Percentiles rank a stretch among this genome's conserved stretches.
Evolutionary conservation across 2,329 filamentous ascomycete species (phyloP).

Genomic region (Periconia macrospinosa): DNA sequence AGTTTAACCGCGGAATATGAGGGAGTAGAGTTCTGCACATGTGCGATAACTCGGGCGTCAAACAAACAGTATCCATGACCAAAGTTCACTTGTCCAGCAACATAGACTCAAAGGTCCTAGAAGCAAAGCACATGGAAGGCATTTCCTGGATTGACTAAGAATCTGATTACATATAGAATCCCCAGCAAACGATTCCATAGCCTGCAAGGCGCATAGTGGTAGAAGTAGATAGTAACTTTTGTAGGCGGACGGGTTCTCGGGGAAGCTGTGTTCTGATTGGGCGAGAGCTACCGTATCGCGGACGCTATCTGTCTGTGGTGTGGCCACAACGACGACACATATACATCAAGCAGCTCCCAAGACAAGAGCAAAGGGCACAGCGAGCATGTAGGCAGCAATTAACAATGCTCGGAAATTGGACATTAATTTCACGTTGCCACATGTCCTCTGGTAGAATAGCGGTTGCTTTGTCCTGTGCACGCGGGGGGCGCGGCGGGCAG

Average conservation of each 20-base stretch:
- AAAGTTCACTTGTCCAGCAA: background rate
- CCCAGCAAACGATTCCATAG: no score
- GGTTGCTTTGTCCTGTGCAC: background rate
- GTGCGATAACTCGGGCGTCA: no score
- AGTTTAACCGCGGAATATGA: slow-evolving; percentile 94
- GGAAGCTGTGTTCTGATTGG: slow-evolving; percentile 6
- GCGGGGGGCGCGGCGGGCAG: slow-evolving; percentile 2
- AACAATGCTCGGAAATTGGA: background rate
- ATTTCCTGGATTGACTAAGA: no score
- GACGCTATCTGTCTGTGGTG: background rate
- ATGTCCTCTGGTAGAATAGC: slow-evolving; percentile 1
- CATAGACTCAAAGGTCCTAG: background rate
- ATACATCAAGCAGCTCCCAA: background rate
- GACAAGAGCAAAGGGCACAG: background rate
- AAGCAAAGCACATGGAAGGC: background rate
- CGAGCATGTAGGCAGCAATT: background rate
- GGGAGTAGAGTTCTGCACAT: background rate
- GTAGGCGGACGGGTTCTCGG: background rate
- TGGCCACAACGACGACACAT: background rate
- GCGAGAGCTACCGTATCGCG: background rate
- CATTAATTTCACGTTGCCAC: background rate
- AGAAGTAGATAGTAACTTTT: background rate
- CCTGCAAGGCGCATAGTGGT: no score
- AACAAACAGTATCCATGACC: background rate
- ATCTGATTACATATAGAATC: no score